These are phyloP conservation scores for Vaccinium macrocarpon DNA, from an alignment of 148 eudicot genomes.

Conservation along the genomic window DNA sequence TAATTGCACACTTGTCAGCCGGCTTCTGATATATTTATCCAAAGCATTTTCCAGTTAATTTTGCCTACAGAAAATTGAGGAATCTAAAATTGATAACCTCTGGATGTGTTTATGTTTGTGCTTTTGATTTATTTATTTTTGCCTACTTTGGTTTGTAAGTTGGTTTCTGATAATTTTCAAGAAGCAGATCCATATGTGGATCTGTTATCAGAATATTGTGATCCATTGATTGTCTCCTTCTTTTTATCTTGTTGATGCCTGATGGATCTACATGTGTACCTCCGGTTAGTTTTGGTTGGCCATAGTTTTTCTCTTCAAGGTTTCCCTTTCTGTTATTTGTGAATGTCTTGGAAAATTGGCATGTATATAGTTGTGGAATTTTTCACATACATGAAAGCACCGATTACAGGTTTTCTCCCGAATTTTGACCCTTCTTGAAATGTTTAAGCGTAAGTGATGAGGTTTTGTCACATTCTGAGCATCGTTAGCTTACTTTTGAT, in stretches of 20 bases:
- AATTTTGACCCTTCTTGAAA: too few species aligned
- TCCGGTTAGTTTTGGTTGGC: too few species aligned
- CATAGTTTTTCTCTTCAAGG: too few species aligned
- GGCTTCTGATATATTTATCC: too few species aligned
- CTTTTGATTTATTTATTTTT: not conserved
- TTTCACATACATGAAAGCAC: not conserved
- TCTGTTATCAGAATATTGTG: not conserved
- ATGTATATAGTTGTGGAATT: too few species aligned
- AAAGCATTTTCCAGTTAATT: too few species aligned
- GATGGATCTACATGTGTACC: not conserved
- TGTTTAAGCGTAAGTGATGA: too few species aligned
- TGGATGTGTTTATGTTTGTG: not conserved
- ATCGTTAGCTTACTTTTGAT: not conserved
- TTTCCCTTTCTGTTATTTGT: too few species aligned
- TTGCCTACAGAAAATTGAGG: not conserved
- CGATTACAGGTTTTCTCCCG: too few species aligned
- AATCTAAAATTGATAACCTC: not conserved
- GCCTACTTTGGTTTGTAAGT: not conserved
- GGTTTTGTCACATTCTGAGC: not conserved
- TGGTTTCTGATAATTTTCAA: not conserved
- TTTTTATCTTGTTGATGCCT: too few species aligned
- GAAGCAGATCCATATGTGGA: not conserved
- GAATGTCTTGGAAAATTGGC: too few species aligned
- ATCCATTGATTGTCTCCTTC: not conserved
- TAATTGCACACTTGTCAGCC: too few species aligned